These are phyloP conservation scores for Trametes cingulata DNA, from an alignment of 768 basidiomycete genomes.

Conservation along the genomic window DNA sequence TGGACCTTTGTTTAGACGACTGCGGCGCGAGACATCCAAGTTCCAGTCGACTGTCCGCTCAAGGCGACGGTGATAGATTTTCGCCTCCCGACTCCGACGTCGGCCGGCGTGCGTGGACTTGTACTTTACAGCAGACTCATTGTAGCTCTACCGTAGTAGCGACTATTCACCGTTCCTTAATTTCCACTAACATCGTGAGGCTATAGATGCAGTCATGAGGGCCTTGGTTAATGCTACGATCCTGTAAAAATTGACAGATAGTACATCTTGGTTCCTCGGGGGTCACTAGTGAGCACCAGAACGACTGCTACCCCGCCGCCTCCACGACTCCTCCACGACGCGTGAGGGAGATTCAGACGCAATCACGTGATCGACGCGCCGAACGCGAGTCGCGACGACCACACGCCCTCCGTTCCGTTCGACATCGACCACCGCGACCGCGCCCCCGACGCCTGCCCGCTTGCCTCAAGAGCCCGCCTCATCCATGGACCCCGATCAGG, in stretches of 20 bases:
- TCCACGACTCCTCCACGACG: too few species aligned
- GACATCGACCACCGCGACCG: background rate
- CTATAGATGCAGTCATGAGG: too few species aligned
- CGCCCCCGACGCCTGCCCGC: too few species aligned
- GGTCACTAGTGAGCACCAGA: too few species aligned
- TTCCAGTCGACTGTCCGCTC: constrained; percentile 46
- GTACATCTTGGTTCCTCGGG: too few species aligned
- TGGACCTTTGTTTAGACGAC: constrained; percentile 41
- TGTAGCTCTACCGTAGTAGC: constrained; percentile 11
- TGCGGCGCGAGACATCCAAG: constrained; percentile 67
- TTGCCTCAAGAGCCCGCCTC: background rate
- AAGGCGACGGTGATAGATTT: constrained; percentile 20
- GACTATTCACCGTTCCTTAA: background rate
- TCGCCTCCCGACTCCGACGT: background rate
- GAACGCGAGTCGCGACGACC: constrained; percentile 11
- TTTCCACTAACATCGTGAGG: too few species aligned
- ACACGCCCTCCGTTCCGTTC: constrained; percentile 12
- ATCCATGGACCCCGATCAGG: constrained; percentile 7
- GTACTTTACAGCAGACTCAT: constrained; percentile 14
- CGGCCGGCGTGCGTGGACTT: background rate
- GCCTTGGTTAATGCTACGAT: too few species aligned
- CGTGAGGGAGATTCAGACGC: background rate
- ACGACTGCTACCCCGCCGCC: too few species aligned
- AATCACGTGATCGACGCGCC: constrained; percentile 20
- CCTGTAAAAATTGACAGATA: too few species aligned